Percentiles rank a stretch among this genome's conserved stretches.
Evolutionary conservation across 2,329 filamentous ascomycete species (phyloP).

Genomic region (Akanthomyces dipterigenus): DNA sequence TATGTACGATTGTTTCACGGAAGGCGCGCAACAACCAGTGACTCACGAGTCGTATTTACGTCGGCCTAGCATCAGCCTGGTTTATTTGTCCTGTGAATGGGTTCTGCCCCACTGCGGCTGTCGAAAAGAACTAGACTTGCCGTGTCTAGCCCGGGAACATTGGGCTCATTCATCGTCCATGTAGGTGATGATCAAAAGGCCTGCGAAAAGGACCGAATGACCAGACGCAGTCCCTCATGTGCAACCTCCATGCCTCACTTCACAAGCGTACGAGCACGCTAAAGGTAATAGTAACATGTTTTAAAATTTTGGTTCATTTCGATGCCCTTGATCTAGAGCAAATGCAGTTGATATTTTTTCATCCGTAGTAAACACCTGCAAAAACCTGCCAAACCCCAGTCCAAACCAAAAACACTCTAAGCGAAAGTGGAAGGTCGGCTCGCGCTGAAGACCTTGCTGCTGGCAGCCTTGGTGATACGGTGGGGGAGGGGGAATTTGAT

Average conservation of each 20-base stretch:
- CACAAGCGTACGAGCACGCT: not conserved
- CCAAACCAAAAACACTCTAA: constrained; percentile 59
- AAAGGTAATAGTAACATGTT: constrained; percentile 1
- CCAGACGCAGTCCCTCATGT: too few species aligned
- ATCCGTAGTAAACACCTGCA: constrained; percentile 56
- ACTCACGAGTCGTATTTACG: not conserved
- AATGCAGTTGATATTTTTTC: constrained; percentile 54
- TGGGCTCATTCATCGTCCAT: not conserved
- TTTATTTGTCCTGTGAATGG: not conserved
- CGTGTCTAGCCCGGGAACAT: not conserved
- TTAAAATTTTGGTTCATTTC: constrained; percentile 34
- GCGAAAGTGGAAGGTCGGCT: constrained; percentile 96
- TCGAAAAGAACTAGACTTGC: not conserved
- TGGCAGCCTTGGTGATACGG: constrained; percentile 75
- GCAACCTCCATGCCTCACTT: not conserved
- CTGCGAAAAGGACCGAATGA: not conserved
- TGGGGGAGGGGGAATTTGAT: constrained; percentile 99
- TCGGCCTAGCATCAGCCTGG: not conserved
- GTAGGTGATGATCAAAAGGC: not conserved
- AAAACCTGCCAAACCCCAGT: constrained; percentile 47
- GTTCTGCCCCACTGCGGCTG: constrained; percentile 5
- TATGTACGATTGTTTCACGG: not conserved
- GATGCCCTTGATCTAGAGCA: constrained; percentile 44
- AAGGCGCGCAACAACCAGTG: not conserved
- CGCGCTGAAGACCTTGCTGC: constrained; percentile 88